phyloP scores from a whole-genome alignment of 352 stramenopile species.

The Pythium brachiatum region DNA sequence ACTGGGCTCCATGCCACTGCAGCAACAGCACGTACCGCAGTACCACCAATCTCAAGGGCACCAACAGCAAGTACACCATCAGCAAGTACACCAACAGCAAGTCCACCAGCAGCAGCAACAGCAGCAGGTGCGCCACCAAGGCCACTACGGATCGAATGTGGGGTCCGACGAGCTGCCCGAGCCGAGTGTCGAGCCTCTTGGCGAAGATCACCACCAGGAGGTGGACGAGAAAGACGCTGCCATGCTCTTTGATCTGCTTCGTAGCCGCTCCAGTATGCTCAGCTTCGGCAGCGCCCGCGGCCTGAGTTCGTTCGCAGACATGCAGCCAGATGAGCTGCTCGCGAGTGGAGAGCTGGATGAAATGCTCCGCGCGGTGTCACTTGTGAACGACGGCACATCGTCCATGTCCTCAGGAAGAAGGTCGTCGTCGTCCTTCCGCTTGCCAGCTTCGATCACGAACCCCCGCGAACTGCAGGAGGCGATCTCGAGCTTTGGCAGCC shows the following conservation, averaged over 20 bases:
- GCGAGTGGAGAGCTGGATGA: conserved; percentile 79
- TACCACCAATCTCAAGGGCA: conserved; percentile 5
- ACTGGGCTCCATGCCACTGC: conserved; percentile 12
- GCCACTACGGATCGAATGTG: not conserved
- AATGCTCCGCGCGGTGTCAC: conserved; percentile 69
- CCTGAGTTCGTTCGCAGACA: conserved; percentile 60
- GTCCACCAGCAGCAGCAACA: conserved; percentile 4
- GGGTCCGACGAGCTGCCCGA: conserved; percentile 41
- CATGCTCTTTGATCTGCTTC: conserved; percentile 71
- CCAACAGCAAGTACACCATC: not conserved
- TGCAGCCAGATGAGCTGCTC: conserved; percentile 74
- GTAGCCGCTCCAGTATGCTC: conserved; percentile 60
- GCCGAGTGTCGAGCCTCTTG: conserved; percentile 59
- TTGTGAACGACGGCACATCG: conserved; percentile 41
- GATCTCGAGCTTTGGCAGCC: conserved; percentile 48
- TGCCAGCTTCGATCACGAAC: conserved; percentile 58
- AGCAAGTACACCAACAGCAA: conserved; percentile 1
- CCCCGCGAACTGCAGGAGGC: conserved; percentile 52
- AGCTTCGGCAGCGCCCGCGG: conserved; percentile 58
- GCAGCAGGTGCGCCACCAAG: not conserved
- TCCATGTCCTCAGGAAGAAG: conserved; percentile 24
- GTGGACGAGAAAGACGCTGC: conserved; percentile 60
- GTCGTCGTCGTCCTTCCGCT: conserved; percentile 37
- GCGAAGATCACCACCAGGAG: conserved; percentile 53
- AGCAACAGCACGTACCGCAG: conserved; percentile 12